Evolutionary conservation across 2,329 filamentous ascomycete species (phyloP).

Genomic region (Didymella sp.): DNA sequence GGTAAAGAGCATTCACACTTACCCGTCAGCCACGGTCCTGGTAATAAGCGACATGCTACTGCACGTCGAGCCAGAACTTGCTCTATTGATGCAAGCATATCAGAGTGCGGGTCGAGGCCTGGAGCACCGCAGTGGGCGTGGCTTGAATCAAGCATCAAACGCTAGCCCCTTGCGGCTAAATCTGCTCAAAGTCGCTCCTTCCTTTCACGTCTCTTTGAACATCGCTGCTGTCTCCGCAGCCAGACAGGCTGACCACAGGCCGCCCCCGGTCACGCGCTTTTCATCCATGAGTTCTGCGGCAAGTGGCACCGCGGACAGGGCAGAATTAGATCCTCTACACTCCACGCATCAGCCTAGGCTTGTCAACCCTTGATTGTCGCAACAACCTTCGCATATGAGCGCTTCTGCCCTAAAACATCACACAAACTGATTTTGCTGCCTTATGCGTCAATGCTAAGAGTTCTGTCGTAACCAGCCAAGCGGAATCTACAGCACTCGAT

Average conservation of each 20-base stretch:
- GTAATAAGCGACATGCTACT: constrained; percentile 23
- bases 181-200: constrained; percentile 41
- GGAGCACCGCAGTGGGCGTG: constrained; percentile 18
- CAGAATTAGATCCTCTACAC: constrained; percentile 29
- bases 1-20: constrained; percentile 9
- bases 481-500: constrained; percentile 11
- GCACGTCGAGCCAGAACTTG: constrained; percentile 15
- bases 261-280: constrained; percentile 9
- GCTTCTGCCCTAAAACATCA: constrained; percentile 24
- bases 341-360: constrained; percentile 43
- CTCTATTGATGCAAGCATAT: constrained; percentile 20
- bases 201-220: constrained; percentile 22
- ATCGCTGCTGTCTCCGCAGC: constrained; percentile 15
- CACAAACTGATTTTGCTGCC: constrained; percentile 1
- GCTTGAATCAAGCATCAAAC: constrained; percentile 25
- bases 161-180: constrained; percentile 35
- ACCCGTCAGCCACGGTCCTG: constrained; percentile 22
- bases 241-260: constrained; percentile 16
- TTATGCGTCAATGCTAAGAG: constrained; percentile 41
- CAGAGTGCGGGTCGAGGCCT: constrained; percentile 19
- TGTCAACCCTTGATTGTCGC: constrained; percentile 44
- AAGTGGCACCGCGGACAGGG: constrained; percentile 4
- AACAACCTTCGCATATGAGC: constrained; percentile 39
- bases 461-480: constrained; percentile 27
- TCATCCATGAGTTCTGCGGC: constrained; percentile 16